These are phyloP conservation scores for Cordia subcordata DNA, from an alignment of 257 asterid genomes.

Conservation along the genomic window DNA sequence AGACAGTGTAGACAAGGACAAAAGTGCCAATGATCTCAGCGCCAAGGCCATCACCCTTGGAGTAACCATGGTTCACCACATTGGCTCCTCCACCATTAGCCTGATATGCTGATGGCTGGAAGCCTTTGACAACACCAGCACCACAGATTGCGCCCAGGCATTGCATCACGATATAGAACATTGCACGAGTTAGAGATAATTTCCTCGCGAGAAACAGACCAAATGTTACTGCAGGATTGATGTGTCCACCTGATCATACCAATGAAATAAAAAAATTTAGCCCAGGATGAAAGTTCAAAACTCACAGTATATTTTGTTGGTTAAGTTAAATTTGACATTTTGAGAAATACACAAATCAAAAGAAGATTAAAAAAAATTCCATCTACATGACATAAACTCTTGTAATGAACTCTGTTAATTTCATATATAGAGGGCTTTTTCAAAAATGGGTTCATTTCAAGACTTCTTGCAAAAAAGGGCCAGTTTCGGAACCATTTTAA, in stretches of 20 bases:
- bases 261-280: too few species aligned
- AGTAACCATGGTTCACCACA: constrained; percentile 53
- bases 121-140: constrained; percentile 77
- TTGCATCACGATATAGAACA: constrained; percentile 76
- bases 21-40: constrained; percentile 81
- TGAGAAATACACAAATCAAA: too few species aligned
- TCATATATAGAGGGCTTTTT: too few species aligned
- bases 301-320: too few species aligned
- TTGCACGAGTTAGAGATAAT: constrained; percentile 60
- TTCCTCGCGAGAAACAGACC: constrained; percentile 76
- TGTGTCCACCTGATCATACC: constrained; percentile 64
- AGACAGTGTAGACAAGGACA: constrained; percentile 73
- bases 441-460: too few species aligned
- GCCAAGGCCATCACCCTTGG: constrained; percentile 75
- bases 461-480: too few species aligned
- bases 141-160: constrained; percentile 82
- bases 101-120: constrained; percentile 50
- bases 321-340: too few species aligned
- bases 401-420: too few species aligned
- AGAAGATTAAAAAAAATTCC: too few species aligned
- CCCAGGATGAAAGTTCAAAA: too few species aligned
- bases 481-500: too few species aligned
- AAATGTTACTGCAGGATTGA: constrained; percentile 81
- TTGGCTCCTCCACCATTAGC: constrained; percentile 62
- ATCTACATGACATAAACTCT: too few species aligned